Base-by-base conservation (phyloP, 2,329 filamentous ascomycete species). In the Neonectria neomacrospora region DNA sequence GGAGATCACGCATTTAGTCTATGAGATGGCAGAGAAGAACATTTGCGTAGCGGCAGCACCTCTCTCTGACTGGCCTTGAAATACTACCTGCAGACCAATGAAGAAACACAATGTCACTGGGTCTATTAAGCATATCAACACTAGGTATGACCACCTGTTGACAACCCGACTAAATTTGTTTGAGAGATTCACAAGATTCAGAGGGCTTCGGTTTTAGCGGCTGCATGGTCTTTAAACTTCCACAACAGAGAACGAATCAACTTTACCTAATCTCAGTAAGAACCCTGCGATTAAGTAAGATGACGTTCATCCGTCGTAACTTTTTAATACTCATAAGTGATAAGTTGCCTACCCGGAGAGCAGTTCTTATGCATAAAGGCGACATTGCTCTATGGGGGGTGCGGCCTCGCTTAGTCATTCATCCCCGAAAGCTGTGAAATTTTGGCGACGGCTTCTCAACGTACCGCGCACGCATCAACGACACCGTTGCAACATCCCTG, bases 401-500 rank as follows among this genome's bases (percentile, higher is more conserved):
- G n/a, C 11, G 9, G 2, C 0, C 3, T 11, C 0, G 70, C 63
- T 71, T 72, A 72, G 70, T 72, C 70, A 72, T 65, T 8, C n/a
- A 12, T 12, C 54, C 9, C 18, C 26, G 20, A 42, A 39, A 54
- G 26, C 61, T 65, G 48, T 65, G 64, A 73, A 64, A 52, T 72
- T 73, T 73, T 73, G 71, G 71, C 41, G 56, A 61, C 39, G 54
- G 52, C 60, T 22, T 45, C 52, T 18, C n/a, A 22, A 45, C 58
- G 52, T 41, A 61, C 53, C 52, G 63, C 62, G 18, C 28, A 64
- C 62, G 18, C 28, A 28, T 30, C 22, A 41, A 61, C 54, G 42
- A 64, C 61, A 39, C 61, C 54, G 20, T 55, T 37, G 50, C 50
- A 56, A 70, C 58, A 58, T 30, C 58, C 51, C 44, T 20, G 28